Evolutionary conservation across 305 asterid species (phyloP), one percentile per base, ranked within the genome.

Genomic region (Fraxinus dipetala): DNA sequence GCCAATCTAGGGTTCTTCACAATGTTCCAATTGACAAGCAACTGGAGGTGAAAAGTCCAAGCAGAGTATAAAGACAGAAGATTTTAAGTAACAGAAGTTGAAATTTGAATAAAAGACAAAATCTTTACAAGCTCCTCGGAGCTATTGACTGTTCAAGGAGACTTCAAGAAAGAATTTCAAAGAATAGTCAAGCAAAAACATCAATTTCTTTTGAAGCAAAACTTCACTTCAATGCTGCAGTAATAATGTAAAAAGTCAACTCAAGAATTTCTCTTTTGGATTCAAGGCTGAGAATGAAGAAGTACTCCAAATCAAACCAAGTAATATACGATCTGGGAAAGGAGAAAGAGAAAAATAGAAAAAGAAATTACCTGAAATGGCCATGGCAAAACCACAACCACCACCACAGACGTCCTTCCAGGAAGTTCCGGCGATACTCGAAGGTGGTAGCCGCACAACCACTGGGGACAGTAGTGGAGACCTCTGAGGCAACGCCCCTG

Each of bases 351-450:
- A 30, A 31, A 74, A 43, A 1, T 10, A 77, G 4, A 79, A 56
- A 72, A 36, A 76, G 56, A 72, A 36, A 35, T 70, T 63, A 96
- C 99, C 99, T 26, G 98, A 91, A 87, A 93, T 88, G 78, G 98
- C 98, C 94, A 92, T 82, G 81, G 99, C 98, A 83, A 96, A 96
- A 70, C 99, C 99, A 76, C 99, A 96, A 16, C 99, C 99, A 4
- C 99, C 99, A 24, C 98, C 98, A 78, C 92, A 94, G 40, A 93
- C 98, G 86, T 91, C 98, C 85, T 83, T 89, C 97, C 99, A 96
- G 16, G 87, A 90, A 84, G 54, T 87, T 56, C 88, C 89, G 8
- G 90, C 91, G 6, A 38, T 79, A 65, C 34, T 70, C 10, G 88
- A 85, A 56, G 80, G 90, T 22, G 97, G 93, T 56, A 86, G 87